Evolutionary conservation across 306 rosid species (phyloP).

Genomic region (Arachis stenosperma): DNA sequence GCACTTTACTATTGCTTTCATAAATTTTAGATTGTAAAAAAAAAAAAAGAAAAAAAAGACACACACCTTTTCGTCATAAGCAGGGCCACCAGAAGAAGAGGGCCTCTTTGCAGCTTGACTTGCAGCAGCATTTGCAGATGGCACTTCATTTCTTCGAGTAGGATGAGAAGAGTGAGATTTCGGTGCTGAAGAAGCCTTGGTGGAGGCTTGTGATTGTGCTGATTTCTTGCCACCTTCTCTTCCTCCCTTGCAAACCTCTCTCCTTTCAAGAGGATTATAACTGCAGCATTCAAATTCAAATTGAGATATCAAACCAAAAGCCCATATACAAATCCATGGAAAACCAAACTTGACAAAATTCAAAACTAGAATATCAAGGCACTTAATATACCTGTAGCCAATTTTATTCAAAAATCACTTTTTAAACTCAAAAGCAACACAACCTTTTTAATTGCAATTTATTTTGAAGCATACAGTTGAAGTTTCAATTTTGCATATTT

Average conservation of each 20-base stretch:
- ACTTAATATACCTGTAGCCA: too few relatives aligned
- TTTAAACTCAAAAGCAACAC: too few relatives aligned
- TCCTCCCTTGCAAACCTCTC: conserved; percentile 84
- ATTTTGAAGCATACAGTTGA: too few relatives aligned
- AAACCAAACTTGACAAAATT: too few relatives aligned
- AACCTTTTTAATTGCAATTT: too few relatives aligned
- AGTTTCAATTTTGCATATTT: too few relatives aligned
- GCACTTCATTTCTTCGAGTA: conserved; percentile 70
- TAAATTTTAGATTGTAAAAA: too few relatives aligned
- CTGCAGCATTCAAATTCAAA: conserved; percentile 38
- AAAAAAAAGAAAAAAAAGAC: too few relatives aligned
- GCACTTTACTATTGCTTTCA: not conserved
- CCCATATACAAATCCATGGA: too few relatives aligned
- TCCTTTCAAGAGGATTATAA: conserved; percentile 86
- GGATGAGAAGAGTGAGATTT: conserved; percentile 62
- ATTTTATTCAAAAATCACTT: too few relatives aligned
- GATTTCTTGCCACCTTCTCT: conserved; percentile 72
- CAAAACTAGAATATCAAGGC: too few relatives aligned
- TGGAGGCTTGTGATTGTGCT: conserved; percentile 65
- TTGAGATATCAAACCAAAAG: too few relatives aligned
- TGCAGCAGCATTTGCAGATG: conserved; percentile 47
- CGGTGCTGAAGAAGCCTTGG: conserved; percentile 58
- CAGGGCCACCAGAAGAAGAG: conserved; percentile 56
- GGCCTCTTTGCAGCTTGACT: conserved; percentile 65
- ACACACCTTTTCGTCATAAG: conserved; percentile 75